phyloP scores from a whole-genome alignment of 164 flowering plant genomes.

The Umbellularia californica region DNA sequence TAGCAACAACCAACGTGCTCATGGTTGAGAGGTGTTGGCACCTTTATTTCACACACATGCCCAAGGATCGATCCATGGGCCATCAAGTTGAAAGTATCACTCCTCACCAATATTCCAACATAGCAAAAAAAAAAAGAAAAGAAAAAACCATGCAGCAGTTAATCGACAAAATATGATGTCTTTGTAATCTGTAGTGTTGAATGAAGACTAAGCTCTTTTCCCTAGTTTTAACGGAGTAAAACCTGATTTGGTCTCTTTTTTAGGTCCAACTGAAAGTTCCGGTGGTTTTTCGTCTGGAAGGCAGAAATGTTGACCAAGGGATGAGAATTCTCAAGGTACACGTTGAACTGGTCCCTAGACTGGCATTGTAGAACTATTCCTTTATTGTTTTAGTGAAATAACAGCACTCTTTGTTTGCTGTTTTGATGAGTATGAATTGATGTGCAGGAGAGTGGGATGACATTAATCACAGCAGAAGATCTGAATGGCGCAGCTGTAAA shows the following conservation, averaged over 20 bases:
- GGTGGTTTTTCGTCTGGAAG: constrained; percentile 92
- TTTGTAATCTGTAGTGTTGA: background rate
- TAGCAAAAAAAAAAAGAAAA: no score
- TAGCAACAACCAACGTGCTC: no score
- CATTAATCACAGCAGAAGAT: constrained; percentile 84
- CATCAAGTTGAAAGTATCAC: no score
- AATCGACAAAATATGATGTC: no score
- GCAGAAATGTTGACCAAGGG: constrained; percentile 96
- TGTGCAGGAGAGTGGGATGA: constrained; percentile 62
- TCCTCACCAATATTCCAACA: no score
- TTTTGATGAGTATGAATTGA: background rate
- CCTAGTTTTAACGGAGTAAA: background rate
- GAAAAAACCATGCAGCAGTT: no score
- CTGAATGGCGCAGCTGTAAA: constrained; percentile 95
- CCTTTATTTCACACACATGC: no score
- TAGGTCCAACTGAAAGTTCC: constrained; percentile 90
- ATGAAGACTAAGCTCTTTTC: background rate
- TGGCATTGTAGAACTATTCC: background rate
- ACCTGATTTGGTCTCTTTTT: constrained; percentile 2
- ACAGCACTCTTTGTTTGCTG: background rate
- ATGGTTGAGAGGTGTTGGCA: no score
- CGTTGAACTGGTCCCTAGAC: background rate
- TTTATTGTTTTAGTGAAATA: background rate
- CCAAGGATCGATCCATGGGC: no score
- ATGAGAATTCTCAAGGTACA: constrained; percentile 92